These are phyloP conservation scores for Aegilops tauschii DNA, from an alignment of 176 grass and related monocot genomes.

Conservation along the genomic window DNA sequence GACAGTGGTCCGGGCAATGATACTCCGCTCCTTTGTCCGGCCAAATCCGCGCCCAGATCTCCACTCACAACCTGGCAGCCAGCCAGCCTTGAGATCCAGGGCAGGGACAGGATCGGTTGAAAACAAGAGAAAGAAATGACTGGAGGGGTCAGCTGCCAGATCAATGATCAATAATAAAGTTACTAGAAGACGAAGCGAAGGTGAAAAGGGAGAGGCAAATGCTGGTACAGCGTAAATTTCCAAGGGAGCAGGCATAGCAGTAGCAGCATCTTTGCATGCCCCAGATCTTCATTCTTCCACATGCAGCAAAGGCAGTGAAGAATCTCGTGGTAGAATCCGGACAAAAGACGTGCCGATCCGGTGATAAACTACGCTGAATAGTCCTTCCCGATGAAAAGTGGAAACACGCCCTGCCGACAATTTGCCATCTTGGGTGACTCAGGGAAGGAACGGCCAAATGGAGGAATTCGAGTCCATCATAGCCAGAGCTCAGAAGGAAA, in stretches of 20 bases:
- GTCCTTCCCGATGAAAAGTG: not conserved
- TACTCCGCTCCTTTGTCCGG: not conserved
- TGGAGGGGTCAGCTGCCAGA: not conserved
- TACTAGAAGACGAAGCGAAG: not conserved
- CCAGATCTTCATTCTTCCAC: not conserved
- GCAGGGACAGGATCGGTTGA: not conserved
- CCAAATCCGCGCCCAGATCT: constrained; percentile 29
- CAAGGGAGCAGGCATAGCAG: not conserved
- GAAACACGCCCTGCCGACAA: not conserved
- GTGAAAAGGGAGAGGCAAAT: not conserved
- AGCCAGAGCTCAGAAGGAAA: not conserved
- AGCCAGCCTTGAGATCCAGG: not conserved
- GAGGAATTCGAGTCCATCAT: not conserved
- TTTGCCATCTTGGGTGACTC: not conserved
- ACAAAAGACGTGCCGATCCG: not conserved
- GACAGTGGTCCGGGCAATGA: not conserved
- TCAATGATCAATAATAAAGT: constrained; percentile 29
- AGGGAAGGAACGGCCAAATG: not conserved
- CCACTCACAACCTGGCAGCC: not conserved
- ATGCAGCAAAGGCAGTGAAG: constrained; percentile 22
- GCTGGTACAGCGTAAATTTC: constrained; percentile 12
- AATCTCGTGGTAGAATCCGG: constrained; percentile 28
- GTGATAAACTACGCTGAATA: not conserved
- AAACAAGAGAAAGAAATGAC: constrained; percentile 1
- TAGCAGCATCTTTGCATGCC: constrained; percentile 10